Evolutionary conservation across 805 yeast species (phyloP), one percentile per base, ranked within the genome.

Genomic region (Lipomyces orientalis): DNA sequence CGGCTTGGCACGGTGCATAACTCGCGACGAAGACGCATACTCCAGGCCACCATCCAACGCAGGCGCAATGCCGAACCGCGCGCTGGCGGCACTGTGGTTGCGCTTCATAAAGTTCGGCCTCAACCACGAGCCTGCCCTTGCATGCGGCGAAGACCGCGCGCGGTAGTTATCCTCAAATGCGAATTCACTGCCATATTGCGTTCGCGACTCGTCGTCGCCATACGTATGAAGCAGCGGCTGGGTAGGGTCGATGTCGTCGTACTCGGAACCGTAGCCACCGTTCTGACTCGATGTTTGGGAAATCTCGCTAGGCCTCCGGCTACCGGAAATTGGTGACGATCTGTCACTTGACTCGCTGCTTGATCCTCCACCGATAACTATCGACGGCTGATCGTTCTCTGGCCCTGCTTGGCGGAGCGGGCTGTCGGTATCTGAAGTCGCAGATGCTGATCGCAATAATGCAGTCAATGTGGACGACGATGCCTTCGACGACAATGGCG

Each of bases 391-490:
- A 52, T 60, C 33, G 10, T 33, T 25, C 25, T 58, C 25, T 7
- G 12, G 61, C 58, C 59, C 8, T 4, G 16, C 57, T 5, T n/a
- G 14, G n/a, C 22, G 55, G 33, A 31, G 34, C 22, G 33, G 55
- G 22, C 55, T 25, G 7, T 31, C 55, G 1, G 55, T 31, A 9
- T 52, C 37, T 14, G 65, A 63, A 2, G 58, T 43, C 51, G 46
- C 54, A 9, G 71, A 52, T 12, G 66, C 58, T 7, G 69, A 51
- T 29, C 65, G 64, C 51, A 64, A 37, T 8, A 66, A 52, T 35
- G 35, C 46, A 4, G 69, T 68, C 25, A 69, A 54, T 1, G 64
- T 60, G 4, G 68, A 66, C 58, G 54, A 54, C 31, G 62, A 43
- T 4, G 59, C 62, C 16, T 37, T 35, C 4, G 70, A 64, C 7